Percentiles rank a stretch among this genome's conserved stretches.
These are phyloP conservation scores for Prunus persica DNA, from an alignment of 306 rosid species.

Conservation along the genomic window Prunus_persica_NCBIv2 NC_034012.1:19533501-19534000, in stretches of 20 bases:
- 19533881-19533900: not conserved
- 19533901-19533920: not conserved
- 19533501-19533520: slow-evolving; percentile 28
- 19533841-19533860: not conserved
- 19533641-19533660: slow-evolving; percentile 32
- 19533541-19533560: not conserved
- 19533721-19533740: too few relatives aligned
- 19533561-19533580: slow-evolving; percentile 18
- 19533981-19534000: too few relatives aligned
- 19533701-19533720: too few relatives aligned
- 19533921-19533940: too few relatives aligned
- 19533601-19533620: slow-evolving; percentile 34
- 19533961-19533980: too few relatives aligned
- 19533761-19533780: too few relatives aligned
- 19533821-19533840: not conserved
- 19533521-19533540: slow-evolving; percentile 10
- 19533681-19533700: too few relatives aligned
- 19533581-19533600: slow-evolving; percentile 36
- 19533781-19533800: too few relatives aligned
- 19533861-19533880: not conserved
- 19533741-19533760: too few relatives aligned
- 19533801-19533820: slow-evolving; percentile 23
- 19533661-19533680: too few relatives aligned
- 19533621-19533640: slow-evolving; percentile 35
- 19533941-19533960: too few relatives aligned